Evolutionary conservation across 805 yeast species (phyloP).

Genomic region (Lachancea kluyveri): DNA sequence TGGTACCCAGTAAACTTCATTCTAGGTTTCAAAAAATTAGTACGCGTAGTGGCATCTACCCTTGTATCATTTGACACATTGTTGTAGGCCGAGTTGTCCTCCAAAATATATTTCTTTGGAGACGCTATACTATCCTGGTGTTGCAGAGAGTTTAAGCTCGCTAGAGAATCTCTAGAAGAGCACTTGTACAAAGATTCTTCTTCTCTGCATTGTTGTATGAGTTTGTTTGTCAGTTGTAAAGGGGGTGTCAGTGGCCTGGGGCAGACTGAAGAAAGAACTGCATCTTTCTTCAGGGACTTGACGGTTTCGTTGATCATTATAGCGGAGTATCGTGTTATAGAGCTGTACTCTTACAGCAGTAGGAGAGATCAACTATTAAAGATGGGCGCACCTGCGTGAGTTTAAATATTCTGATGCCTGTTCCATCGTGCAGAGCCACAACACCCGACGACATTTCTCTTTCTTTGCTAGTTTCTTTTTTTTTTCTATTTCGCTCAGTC

Average conservation of each 20-base stretch:
- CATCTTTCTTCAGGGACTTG: constrained; percentile 2
- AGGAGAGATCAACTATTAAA: too few species aligned
- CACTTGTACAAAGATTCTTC: constrained; percentile 15
- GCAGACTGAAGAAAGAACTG: constrained; percentile 6
- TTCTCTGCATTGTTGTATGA: constrained; percentile 5
- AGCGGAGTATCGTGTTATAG: background rate
- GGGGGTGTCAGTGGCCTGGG: constrained; percentile 8
- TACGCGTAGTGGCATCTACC: constrained; percentile 1
- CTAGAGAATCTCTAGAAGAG: constrained; percentile 20
- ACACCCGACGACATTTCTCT: too few species aligned
- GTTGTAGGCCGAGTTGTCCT: constrained; percentile 5
- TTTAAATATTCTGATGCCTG: too few species aligned
- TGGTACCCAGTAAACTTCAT: constrained; percentile 31
- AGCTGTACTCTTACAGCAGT: too few species aligned
- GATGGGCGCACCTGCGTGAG: too few species aligned
- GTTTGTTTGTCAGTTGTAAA: constrained; percentile 3
- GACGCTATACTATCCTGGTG: background rate
- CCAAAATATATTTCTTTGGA: constrained; percentile 3
- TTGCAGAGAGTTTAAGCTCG: constrained; percentile 11
- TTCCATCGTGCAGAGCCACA: too few species aligned
- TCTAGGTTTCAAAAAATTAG: constrained; percentile 21
- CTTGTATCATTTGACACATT: background rate
- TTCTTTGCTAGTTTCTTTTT: too few species aligned
- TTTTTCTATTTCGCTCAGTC: too few species aligned
- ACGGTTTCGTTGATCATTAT: constrained; percentile 7